phyloP scores from a whole-genome alignment of 805 yeast species.

The Candida vaughaniae region DNA sequence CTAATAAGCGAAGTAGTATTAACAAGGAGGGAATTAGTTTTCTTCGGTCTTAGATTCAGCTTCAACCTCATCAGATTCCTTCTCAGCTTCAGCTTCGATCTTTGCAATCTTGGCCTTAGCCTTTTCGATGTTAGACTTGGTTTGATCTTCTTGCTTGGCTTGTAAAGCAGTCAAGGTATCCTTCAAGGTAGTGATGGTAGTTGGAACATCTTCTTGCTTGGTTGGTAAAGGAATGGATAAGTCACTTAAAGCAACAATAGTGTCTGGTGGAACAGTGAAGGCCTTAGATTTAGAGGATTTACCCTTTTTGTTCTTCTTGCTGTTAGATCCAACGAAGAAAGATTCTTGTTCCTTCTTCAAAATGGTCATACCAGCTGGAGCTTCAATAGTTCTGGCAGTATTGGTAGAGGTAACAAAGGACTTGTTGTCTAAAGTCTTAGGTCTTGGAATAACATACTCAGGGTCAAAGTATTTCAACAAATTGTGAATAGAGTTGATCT shows the following conservation, averaged over 20 bases:
- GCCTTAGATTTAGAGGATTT: constrained; percentile 54
- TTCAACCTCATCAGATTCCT: constrained; percentile 30
- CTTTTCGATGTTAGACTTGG: constrained; percentile 68
- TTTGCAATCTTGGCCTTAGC: constrained; percentile 78
- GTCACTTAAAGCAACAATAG: constrained; percentile 73
- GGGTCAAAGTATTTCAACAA: constrained; percentile 79
- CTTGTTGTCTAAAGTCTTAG: constrained; percentile 28
- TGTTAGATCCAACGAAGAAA: constrained; percentile 49
- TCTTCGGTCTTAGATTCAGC: too few species aligned
- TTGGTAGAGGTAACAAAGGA: constrained; percentile 24
- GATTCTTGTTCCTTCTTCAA: constrained; percentile 62
- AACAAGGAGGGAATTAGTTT: not conserved
- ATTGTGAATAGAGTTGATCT: constrained; percentile 73
- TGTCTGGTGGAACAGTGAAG: constrained; percentile 76
- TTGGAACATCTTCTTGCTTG: constrained; percentile 65
- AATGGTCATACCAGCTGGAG: constrained; percentile 63
- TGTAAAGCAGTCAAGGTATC: constrained; percentile 67
- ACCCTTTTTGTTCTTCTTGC: constrained; percentile 41
- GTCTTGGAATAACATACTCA: constrained; percentile 59
- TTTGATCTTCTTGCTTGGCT: constrained; percentile 75
- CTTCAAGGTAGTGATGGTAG: constrained; percentile 64
- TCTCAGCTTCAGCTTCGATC: constrained; percentile 55
- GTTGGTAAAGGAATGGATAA: constrained; percentile 79
- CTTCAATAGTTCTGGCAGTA: constrained; percentile 51
- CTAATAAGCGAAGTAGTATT: not conserved